A percentile compares a stretch with the other conserved stretches of the same genome.
These are phyloP conservation scores for Angomonas desouzai DNA, from an alignment of 208 protist species.

Conservation along the genomic window DNA sequence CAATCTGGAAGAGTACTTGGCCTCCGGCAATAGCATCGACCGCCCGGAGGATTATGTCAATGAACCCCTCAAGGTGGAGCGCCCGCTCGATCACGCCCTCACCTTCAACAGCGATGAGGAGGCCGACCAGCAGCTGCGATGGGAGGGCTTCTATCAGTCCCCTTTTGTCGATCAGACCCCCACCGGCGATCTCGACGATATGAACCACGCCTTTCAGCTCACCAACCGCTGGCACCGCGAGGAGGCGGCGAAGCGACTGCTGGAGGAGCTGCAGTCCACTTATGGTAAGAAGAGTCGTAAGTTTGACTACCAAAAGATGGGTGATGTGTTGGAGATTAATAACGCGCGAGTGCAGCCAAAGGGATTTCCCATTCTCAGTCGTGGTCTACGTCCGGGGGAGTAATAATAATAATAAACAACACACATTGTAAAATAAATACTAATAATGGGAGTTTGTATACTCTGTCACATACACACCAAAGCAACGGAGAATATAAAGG, in stretches of 20 bases:
- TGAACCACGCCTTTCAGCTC: conserved; percentile 70
- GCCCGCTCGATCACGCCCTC: conserved; percentile 73
- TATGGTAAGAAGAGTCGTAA: conserved; percentile 78
- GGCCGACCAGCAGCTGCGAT: conserved; percentile 80
- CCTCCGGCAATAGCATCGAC: conserved; percentile 42
- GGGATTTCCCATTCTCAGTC: conserved; percentile 77
- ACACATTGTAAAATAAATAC: conserved; percentile 3
- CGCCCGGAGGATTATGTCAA: conserved; percentile 13
- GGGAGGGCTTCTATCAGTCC: conserved; percentile 88
- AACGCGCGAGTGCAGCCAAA: conserved; percentile 87
- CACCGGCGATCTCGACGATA: conserved; percentile 76
- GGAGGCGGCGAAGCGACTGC: conserved; percentile 82
- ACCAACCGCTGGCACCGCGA: conserved; percentile 90
- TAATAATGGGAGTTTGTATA: too few species aligned
- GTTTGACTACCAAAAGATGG: conserved; percentile 90
- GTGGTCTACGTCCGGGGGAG: conserved; percentile 44
- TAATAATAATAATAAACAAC: conserved; percentile 5
- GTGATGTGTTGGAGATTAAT: conserved; percentile 89
- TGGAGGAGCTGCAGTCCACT: conserved; percentile 73
- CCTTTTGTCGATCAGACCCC: conserved; percentile 83
- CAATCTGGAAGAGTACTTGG: conserved; percentile 84
- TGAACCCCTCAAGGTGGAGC: conserved; percentile 79
- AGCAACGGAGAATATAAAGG: too few species aligned
- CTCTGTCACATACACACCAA: too few species aligned
- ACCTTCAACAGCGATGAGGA: conserved; percentile 87